Evolutionary conservation across 2,329 filamentous ascomycete genomes (phyloP), one percentile per base, ranked within the genome.

Genomic region (Ramularia endophylla): DNA sequence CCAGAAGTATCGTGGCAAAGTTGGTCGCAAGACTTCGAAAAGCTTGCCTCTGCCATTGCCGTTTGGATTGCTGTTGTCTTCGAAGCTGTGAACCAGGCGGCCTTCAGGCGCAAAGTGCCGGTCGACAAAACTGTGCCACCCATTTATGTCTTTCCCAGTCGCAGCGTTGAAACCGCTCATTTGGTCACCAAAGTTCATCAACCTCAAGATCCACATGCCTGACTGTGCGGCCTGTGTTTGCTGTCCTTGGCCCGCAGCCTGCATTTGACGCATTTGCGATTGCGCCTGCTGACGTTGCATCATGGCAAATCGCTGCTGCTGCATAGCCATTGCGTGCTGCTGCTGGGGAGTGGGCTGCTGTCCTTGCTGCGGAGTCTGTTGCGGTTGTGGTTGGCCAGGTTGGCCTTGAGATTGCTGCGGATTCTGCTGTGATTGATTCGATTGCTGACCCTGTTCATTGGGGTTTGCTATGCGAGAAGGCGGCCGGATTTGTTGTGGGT

Each of bases 1-100:
- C 55, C 85, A 80, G 61, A 95, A 95, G 64, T 92, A 97, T 56
- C 90, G 81, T 25, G 90, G 80, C 33, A 98, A 72, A 1, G 85
- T 85, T 3, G 88, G 78, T 44, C 79, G 86, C 2, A 83, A 78
- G 36, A 97, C 87, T 61, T 95, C 89, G 56, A 89, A 95, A 56
- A 84, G 80, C 68, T 94, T 95, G 41, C 83, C 76, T 13, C 47
- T 50, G 15, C 38, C 37, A 25, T 38, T 44, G 18, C 38, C 36
- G 11, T 70, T 72, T 5, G 41, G 32, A 7, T 46, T 38, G 11
- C 13, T 41, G 25, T 35, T 38, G 37, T 54, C 44, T 35, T 44
- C 44, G 36, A 59, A 56, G 30, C 43, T 51, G 43, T 59, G 56
- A 11, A 88, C 79, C 57, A 95, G 82, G 7, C 87, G 79, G 7